These are phyloP conservation scores for Penicillium canariense DNA, from an alignment of 495 filamentous ascomycete genomes.

Conservation along the genomic window DNA sequence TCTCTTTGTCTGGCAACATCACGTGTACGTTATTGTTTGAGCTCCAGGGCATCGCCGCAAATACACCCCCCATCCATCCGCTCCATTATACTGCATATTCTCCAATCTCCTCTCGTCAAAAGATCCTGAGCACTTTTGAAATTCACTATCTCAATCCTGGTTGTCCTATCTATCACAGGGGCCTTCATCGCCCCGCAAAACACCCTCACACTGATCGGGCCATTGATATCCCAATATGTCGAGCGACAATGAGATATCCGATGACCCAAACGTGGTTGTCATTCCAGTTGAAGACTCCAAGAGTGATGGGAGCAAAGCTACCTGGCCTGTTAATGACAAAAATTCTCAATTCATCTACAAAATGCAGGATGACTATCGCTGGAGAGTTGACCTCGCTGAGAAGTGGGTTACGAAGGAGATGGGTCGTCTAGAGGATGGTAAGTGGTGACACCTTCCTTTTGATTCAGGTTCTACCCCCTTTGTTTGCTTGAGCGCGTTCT, in stretches of 20 bases:
- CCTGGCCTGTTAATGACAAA: conserved; percentile 32
- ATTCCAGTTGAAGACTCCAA: conserved; percentile 30
- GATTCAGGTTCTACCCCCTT: neutral
- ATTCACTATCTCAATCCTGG: neutral
- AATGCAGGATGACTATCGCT: conserved; percentile 25
- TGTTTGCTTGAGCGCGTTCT: neutral
- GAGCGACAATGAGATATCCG: conserved; percentile 1
- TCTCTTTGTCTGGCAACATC: neutral
- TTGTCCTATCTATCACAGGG: neutral
- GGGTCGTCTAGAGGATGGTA: conserved; percentile 33
- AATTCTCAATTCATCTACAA: conserved; percentile 14
- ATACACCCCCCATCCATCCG: no score
- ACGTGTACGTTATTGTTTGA: no score
- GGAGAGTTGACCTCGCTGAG: conserved; percentile 33
- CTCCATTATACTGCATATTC: no score
- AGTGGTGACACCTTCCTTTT: no score
- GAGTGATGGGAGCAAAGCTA: conserved; percentile 33
- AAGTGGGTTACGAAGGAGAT: conserved; percentile 37
- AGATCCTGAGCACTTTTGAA: neutral
- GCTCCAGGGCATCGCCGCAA: no score
- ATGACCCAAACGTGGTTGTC: conserved; percentile 26
- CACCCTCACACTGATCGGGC: neutral
- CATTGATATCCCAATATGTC: conserved; percentile 8
- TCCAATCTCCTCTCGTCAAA: no score
- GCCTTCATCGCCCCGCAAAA: conserved; percentile 1